phyloP scores from a whole-genome alignment of 2,329 filamentous ascomycete species.

The Ophiostoma populinum region DNA sequence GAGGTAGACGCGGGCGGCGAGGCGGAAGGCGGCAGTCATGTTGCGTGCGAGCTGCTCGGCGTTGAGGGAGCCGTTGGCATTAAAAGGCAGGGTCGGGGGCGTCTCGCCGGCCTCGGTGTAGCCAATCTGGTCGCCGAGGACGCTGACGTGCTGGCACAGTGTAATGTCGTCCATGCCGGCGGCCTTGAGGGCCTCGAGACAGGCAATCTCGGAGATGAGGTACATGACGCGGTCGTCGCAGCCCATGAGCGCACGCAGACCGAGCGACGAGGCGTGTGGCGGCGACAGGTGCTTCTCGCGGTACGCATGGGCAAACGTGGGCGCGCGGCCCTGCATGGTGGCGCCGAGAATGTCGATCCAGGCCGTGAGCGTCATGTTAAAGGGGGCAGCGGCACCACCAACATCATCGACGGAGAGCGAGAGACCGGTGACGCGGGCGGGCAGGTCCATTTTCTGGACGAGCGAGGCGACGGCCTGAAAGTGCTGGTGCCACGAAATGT shows the following conservation, averaged over 20 bases:
- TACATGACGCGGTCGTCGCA: slow-evolving; percentile 98
- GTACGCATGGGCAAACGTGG: slow-evolving; percentile 86
- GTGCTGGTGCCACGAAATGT: slow-evolving; percentile 94
- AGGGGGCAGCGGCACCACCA: too few relatives aligned
- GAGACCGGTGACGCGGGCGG: slow-evolving; percentile 39
- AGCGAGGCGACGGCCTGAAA: slow-evolving; percentile 81
- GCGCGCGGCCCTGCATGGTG: slow-evolving; percentile 75
- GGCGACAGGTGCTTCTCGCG: slow-evolving; percentile 74
- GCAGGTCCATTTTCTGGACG: slow-evolving; percentile 70
- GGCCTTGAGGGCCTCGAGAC: slow-evolving; percentile 74
- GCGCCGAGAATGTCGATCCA: slow-evolving; percentile 97
- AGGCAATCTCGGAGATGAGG: slow-evolving; percentile 91
- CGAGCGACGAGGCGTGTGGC: slow-evolving; percentile 41
- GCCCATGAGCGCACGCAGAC: slow-evolving; percentile 86
- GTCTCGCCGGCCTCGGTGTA: slow-evolving; percentile 52
- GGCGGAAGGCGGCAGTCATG: slow-evolving; percentile 78
- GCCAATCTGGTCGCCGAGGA: slow-evolving; percentile 75
- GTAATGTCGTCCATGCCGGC: slow-evolving; percentile 72
- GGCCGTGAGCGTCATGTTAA: slow-evolving; percentile 85
- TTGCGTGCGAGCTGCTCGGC: slow-evolving; percentile 74
- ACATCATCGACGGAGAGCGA: neutral
- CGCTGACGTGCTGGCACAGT: slow-evolving; percentile 75
- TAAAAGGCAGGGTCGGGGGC: slow-evolving; percentile 42
- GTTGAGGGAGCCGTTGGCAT: slow-evolving; percentile 55
- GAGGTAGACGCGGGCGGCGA: slow-evolving; percentile 90